A percentile compares a stretch with the other conserved stretches of the same genome.
Conservation (phyloP, 2,329 filamentous ascomycete genomes). For the Talaromyces sp. region DNA sequence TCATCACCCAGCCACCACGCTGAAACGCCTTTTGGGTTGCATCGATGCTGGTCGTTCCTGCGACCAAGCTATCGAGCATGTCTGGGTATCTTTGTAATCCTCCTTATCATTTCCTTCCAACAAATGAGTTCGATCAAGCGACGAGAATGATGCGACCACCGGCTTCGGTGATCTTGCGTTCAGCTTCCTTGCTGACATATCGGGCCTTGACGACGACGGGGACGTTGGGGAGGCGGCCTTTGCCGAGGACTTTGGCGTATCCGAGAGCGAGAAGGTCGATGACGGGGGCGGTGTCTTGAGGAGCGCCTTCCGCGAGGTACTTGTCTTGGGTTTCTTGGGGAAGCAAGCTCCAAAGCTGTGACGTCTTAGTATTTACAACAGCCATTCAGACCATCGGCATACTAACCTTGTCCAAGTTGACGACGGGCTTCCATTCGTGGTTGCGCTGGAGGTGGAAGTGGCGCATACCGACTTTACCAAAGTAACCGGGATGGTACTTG, state of each 20-base stretch:
- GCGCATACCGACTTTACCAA: conserved; percentile 93
- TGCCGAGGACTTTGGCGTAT: conserved; percentile 98
- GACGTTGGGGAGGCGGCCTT: conserved; percentile 91
- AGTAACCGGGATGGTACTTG: conserved; percentile 98
- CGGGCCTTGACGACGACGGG: conserved; percentile 92
- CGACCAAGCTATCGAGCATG: conserved; percentile 14
- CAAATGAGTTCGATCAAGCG: conserved; percentile 59
- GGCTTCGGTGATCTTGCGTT: conserved; percentile 98
- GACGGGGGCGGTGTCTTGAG: conserved; percentile 91
- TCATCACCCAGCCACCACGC: conserved; percentile 23
- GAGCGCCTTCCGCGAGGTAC: conserved; percentile 73
- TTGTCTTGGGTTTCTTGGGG: conserved; percentile 88
- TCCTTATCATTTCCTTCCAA: not conserved
- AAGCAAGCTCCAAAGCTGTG: conserved; percentile 89
- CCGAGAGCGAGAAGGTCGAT: conserved; percentile 96
- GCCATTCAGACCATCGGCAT: not conserved
- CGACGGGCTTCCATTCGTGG: conserved; percentile 96
- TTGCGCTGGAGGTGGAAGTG: conserved; percentile 96
- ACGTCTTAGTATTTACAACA: not conserved
- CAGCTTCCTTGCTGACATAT: conserved; percentile 93
- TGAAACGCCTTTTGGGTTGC: conserved; percentile 20
- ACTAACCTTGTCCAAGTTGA: conserved; percentile 88
- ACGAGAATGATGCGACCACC: conserved; percentile 95
- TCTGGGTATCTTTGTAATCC: conserved; percentile 17
- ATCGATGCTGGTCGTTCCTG: conserved; percentile 14